Evolutionary conservation across 208 protist genomes (phyloP).

Genomic region (Leishmania major): DNA sequence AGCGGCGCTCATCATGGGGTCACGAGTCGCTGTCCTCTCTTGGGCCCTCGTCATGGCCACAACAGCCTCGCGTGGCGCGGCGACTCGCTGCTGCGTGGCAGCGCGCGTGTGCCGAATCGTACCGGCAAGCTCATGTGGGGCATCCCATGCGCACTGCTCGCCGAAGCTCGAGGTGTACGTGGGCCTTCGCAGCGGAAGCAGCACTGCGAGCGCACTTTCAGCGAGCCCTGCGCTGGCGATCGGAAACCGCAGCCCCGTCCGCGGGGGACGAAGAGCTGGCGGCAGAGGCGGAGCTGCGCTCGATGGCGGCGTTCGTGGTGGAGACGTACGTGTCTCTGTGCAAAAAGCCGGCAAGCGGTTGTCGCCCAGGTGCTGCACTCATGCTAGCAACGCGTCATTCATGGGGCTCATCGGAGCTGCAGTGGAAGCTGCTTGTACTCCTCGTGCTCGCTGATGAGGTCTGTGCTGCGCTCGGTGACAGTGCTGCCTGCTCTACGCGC

Average conservation of each 20-base stretch:
- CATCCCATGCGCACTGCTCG: not conserved
- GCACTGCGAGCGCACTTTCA: constrained; percentile 6
- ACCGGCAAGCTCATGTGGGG: not conserved
- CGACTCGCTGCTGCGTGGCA: constrained; percentile 9
- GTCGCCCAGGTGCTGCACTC: not conserved
- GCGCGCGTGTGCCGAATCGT: not conserved
- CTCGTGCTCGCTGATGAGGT: constrained; percentile 6
- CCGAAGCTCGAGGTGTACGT: not conserved
- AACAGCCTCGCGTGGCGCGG: not conserved
- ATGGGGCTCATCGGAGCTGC: not conserved
- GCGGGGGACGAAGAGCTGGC: not conserved
- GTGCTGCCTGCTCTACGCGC: not conserved
- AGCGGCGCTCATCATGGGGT: not conserved
- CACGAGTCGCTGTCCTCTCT: not conserved
- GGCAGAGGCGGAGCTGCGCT: not conserved
- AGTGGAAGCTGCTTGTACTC: not conserved
- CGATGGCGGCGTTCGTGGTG: constrained; percentile 5
- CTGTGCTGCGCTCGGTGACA: not conserved
- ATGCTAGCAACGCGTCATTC: not conserved
- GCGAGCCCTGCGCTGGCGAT: not conserved
- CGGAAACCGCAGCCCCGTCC: not conserved
- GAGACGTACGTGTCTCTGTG: not conserved
- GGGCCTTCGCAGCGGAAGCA: not conserved
- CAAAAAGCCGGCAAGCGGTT: too few relatives aligned
- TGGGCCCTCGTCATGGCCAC: not conserved